Evolutionary conservation across 192 early-diverging fungal genomes (phyloP), one percentile per base, ranked within the genome.

Genomic region (Coemansia sp.): DNA sequence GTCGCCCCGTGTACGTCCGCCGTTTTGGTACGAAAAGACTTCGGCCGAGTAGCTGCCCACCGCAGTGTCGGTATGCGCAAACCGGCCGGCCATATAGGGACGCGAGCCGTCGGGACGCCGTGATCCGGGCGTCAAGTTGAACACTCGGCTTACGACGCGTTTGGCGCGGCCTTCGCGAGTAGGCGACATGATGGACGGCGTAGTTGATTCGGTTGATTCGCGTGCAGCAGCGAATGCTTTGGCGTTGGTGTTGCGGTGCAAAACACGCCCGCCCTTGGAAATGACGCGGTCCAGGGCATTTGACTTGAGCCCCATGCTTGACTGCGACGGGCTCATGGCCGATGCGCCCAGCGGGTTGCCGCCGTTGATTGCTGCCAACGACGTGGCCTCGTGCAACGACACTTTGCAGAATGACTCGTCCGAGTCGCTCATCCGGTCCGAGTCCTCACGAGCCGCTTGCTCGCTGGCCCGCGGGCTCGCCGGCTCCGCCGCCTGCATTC

Each of bases 341-440:
- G 59, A 19, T 2, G 49, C 67, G 22, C 57, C 72, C 5, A 62
- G 15, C 9, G 69, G 67, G 22, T 76, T 70, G 52, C 73, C 75
- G 25, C 75, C 71, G 15, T 79, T 79, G 61, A 70, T 48, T 12
- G 67, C 76, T 5, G 66, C 43, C 1, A 67, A 23, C 3, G 67
- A 48, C 21, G 63, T 60, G 7, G 66, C 56, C 2, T 72, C 62
- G 8, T 59, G 57, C 37, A 74, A 52, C 53, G 76, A 67, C 15
- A 79, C 64, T n/a, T 66, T 73, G 61, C 70, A 73, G 54, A 73
- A 72, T 11, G 67, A 69, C 32, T 67, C 70, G 22, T 79, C 76
- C 21, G 67, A 65, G 39, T 63, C 74, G 6, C 60, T 66, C 23
- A 57, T 51, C 10, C 48, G 39, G 60, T 69, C 67, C 24, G 60